Percentiles rank a stretch among this genome's conserved stretches.
Evolutionary conservation across 2,329 filamentous ascomycete genomes (phyloP).

Genomic region (Pseudocercospora fuligena): DNA sequence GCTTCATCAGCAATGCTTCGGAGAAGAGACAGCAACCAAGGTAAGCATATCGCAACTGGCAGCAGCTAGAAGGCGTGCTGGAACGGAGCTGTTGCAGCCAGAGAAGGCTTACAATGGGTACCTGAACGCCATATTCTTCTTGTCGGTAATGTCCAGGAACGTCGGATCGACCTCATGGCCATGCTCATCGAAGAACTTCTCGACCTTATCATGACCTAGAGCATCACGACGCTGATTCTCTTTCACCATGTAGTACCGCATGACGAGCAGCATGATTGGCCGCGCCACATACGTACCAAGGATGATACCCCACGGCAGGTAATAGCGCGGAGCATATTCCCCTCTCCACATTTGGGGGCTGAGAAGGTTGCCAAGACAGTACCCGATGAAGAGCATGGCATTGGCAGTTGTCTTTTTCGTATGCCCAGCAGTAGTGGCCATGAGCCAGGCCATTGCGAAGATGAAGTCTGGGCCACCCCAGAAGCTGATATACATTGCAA

Average conservation of each 20-base stretch:
- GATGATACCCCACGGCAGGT: constrained; percentile 23
- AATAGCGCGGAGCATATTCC: constrained; percentile 23
- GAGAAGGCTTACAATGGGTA: constrained; percentile 16
- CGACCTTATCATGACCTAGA: constrained; percentile 28
- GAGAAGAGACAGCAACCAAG: neutral
- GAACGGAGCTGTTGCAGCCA: neutral
- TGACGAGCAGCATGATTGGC: constrained; percentile 16
- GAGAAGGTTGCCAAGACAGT: constrained; percentile 26
- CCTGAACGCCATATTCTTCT: constrained; percentile 22
- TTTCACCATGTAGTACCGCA: constrained; percentile 18
- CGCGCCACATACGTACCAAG: constrained; percentile 19
- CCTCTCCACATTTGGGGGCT: constrained; percentile 23
- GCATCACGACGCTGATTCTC: constrained; percentile 23
- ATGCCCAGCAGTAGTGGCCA: constrained; percentile 57
- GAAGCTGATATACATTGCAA: constrained; percentile 23
- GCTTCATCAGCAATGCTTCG: neutral
- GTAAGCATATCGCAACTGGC: neutral
- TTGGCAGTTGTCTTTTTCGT: constrained; percentile 67
- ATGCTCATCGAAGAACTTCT: constrained; percentile 34
- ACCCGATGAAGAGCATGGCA: constrained; percentile 51
- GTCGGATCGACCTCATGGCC: constrained; percentile 31
- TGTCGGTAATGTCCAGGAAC: constrained; percentile 25
- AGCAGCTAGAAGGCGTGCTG: neutral
- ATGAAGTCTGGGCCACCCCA: constrained; percentile 21
- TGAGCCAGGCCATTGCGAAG: constrained; percentile 31